phyloP scores from a whole-genome alignment of 2,329 filamentous ascomycete genomes.

The Akanthomyces lecanii region DNA sequence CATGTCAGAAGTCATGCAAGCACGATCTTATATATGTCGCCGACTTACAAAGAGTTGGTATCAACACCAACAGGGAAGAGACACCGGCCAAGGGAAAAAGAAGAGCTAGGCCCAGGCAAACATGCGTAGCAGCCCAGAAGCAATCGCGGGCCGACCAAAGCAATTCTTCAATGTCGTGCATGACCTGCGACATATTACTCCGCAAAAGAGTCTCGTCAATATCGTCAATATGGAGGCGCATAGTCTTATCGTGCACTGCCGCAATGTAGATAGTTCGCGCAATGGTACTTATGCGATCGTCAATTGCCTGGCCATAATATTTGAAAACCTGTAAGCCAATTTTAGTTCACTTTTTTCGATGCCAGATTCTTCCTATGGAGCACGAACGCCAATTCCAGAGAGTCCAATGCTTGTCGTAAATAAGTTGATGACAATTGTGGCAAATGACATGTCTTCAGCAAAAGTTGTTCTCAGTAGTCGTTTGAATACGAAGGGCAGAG shows the following conservation, averaged over 20 bases:
- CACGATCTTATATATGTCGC: background rate
- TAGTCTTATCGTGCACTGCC: background rate
- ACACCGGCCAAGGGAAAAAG: background rate
- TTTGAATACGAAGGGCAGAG: background rate
- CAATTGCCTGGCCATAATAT: background rate
- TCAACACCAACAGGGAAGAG: background rate
- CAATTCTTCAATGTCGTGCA: background rate
- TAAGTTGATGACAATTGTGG: background rate
- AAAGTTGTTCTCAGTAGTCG: background rate
- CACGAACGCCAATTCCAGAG: background rate
- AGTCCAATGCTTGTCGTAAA: background rate
- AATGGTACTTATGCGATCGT: background rate
- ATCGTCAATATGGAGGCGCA: background rate
- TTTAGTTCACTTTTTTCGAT: too few species aligned
- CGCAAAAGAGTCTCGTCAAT: background rate
- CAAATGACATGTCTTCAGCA: background rate
- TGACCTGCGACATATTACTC: background rate
- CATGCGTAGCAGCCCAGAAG: background rate
- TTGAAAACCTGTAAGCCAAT: background rate
- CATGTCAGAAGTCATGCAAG: background rate
- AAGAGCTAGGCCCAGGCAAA: background rate
- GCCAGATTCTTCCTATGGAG: too few species aligned
- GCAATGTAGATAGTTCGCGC: background rate
- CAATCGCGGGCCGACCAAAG: background rate
- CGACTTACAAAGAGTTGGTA: background rate